phyloP scores from a whole-genome alignment of 2,329 filamentous ascomycete genomes.

The Calonectria multiphialidica region DNA sequence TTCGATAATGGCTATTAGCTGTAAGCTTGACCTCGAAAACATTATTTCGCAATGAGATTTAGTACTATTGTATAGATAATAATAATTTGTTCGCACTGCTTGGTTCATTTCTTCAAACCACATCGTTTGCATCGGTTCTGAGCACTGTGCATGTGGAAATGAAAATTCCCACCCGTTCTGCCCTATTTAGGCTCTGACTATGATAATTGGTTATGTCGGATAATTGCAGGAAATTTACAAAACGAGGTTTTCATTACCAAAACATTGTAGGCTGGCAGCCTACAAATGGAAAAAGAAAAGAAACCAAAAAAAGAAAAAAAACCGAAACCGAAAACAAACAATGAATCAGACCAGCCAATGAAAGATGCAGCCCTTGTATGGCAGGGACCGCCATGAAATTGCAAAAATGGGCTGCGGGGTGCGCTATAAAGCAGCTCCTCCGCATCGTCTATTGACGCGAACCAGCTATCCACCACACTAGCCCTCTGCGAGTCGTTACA shows the following conservation, averaged over 20 bases:
- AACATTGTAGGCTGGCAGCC: not conserved
- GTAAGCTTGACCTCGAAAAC: too few relatives aligned
- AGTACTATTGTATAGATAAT: too few relatives aligned
- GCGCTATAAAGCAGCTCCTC: not conserved
- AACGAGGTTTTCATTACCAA: not conserved
- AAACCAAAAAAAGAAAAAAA: not conserved
- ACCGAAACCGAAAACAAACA: not conserved
- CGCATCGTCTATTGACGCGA: not conserved
- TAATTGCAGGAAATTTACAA: not conserved
- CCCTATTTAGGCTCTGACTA: not conserved
- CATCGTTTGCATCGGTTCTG: not conserved
- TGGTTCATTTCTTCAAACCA: not conserved
- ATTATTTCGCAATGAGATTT: too few relatives aligned
- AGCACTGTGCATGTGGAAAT: too few relatives aligned
- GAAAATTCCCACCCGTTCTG: not conserved
- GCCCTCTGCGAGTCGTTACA: not conserved
- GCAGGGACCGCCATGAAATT: not conserved
- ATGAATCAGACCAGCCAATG: not conserved
- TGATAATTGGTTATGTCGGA: not conserved
- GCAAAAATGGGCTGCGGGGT: not conserved
- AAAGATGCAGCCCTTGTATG: not conserved
- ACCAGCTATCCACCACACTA: not conserved
- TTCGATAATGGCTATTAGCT: too few relatives aligned
- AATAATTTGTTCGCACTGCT: not conserved
- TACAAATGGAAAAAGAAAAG: not conserved